A percentile compares a stretch with the other conserved stretches of the same genome.
These are phyloP conservation scores for Carex sylvatica DNA, from an alignment of 202 grass and related monocot genomes.

Conservation along the genomic window DNA sequence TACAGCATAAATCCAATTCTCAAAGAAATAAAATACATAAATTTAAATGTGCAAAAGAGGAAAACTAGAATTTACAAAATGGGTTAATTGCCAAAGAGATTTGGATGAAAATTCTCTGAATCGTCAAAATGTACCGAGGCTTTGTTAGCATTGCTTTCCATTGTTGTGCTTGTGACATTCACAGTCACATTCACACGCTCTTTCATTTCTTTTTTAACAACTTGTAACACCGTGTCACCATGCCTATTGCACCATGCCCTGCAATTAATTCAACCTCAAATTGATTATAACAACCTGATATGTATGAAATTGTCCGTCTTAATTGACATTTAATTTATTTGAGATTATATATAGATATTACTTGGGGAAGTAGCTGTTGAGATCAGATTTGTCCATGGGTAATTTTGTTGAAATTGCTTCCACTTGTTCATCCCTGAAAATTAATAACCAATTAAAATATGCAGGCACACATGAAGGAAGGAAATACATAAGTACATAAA, in stretches of 20 bases:
- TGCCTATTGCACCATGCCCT: conserved; percentile 82
- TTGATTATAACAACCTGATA: not conserved
- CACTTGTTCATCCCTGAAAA: conserved; percentile 58
- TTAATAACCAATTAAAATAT: not conserved
- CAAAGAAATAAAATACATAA: not conserved
- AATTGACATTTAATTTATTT: not conserved
- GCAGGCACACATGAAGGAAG: not conserved
- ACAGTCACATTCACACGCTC: conserved; percentile 47
- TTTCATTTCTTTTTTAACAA: conserved; percentile 66
- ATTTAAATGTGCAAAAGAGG: not conserved
- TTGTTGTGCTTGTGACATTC: too few relatives aligned
- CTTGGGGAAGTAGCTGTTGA: conserved; percentile 83
- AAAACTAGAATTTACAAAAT: not conserved
- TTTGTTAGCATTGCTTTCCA: not conserved
- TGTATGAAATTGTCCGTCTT: too few relatives aligned
- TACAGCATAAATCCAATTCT: not conserved
- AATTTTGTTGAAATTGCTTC: conserved; percentile 82
- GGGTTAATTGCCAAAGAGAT: conserved; percentile 41
- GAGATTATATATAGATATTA: conserved; percentile 16
- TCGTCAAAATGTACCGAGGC: too few relatives aligned
- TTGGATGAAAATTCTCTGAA: conserved; percentile 41
- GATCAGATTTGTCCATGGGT: conserved; percentile 67
- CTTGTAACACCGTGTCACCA: conserved; percentile 58
- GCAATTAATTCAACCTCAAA: not conserved
- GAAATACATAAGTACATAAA: too few relatives aligned